Base-by-base conservation (phyloP, 768 basidiomycete genomes). In the Mycena pura region DNA sequence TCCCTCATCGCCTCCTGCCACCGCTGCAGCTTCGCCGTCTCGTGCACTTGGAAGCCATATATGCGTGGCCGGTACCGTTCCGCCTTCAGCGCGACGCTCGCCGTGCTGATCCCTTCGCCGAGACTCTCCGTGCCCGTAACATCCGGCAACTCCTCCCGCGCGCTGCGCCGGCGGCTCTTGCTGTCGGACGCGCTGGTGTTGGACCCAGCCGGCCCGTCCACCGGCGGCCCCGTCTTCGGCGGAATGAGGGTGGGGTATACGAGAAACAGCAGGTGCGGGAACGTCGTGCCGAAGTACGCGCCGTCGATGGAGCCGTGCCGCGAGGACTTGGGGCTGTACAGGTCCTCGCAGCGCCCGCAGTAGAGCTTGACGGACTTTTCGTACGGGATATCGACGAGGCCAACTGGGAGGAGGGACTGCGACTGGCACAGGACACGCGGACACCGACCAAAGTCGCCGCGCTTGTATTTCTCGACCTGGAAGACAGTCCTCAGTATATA, bases 351-450 rank as follows among this genome's bases (percentile, higher is more conserved):
- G 34, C 95, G 90, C 2, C 95, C 96, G 73, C 97, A 99, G 78
- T 95, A 98, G 48, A 99, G 90, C 74, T 99, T 99, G 73, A 99
- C 96, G 28, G 95, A 95, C 78, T 99, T 99, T 74, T 97, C 93
- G 76, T 97, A 99, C 0, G 97, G 92, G n/a, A 95, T 84, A 75
- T 99, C 97, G 62, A 93, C 95, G 27, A 99, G 88, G 17, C 97
- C 97, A 64, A 99, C 93, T 15, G 97, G 97, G 29, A 99, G 91
- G 64, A 99, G 92, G 15, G 95, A 90, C 72, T 99, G 97, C 6
- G 86, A 84, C 72, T 94, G 91, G 80, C 97, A 99, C 67, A 96
- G 86, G 24, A 99, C 97, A 63, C 97, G 93, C 4, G 97, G 97
- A 77, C 97, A 99, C 45, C 97, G 92, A 25, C 97, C 96, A 69